phyloP scores from a whole-genome alignment of 2,329 filamentous ascomycete species.

The Didymella pinodella region DNA sequence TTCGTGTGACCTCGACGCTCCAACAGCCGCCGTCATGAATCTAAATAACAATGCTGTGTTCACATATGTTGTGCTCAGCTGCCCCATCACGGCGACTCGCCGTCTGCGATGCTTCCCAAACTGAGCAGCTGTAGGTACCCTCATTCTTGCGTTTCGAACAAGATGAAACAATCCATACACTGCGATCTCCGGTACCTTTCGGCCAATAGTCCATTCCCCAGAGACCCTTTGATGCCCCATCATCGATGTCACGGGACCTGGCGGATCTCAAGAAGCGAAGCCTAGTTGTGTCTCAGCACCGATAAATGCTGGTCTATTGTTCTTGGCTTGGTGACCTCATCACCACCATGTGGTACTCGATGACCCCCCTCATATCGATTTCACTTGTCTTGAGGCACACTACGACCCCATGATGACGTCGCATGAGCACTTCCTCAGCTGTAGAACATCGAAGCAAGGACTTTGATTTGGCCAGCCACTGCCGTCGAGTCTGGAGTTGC shows the following conservation, averaged over 20 bases:
- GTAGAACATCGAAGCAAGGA: neutral
- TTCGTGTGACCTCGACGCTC: constrained; percentile 13
- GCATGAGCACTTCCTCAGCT: neutral
- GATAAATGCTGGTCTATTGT: neutral
- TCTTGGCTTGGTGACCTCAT: constrained; percentile 6
- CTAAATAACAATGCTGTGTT: constrained; percentile 16
- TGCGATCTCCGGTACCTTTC: neutral
- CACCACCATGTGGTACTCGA: constrained; percentile 8
- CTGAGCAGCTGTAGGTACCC: constrained; percentile 4
- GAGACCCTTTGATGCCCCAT: neutral
- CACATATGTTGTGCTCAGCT: constrained; percentile 11
- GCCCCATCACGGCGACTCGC: constrained; percentile 15
- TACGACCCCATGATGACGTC: constrained; percentile 5
- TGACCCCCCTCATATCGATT: constrained; percentile 8
- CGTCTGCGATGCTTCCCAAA: constrained; percentile 5
- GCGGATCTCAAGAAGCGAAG: neutral
- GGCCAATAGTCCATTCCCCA: constrained; percentile 1
- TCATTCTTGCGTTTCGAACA: constrained; percentile 11
- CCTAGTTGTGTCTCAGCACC: neutral
- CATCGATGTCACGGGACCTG: constrained; percentile 7
- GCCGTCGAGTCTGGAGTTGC: constrained; percentile 3
- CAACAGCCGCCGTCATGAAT: constrained; percentile 17
- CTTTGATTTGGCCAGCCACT: neutral
- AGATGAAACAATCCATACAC: constrained; percentile 6
- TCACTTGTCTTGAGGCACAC: constrained; percentile 2